phyloP scores from a whole-genome alignment of 2,329 filamentous ascomycete genomes.

The Talaromyces verruculosus region DNA sequence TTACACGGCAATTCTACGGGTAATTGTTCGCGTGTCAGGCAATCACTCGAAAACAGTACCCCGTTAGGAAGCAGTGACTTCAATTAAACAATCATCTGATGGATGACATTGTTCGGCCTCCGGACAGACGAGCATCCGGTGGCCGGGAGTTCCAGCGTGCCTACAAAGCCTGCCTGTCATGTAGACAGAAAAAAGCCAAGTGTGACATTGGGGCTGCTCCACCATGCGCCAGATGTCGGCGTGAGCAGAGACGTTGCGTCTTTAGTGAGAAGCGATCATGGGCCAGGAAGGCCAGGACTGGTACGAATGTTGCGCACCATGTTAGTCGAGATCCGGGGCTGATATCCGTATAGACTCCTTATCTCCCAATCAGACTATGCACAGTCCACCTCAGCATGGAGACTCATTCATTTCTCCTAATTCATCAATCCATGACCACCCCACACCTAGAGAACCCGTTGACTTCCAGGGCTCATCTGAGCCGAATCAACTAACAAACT shows the following conservation, averaged over 20 bases:
- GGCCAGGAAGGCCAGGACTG: constrained; percentile 40
- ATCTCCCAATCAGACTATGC: constrained; percentile 10
- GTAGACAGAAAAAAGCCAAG: constrained; percentile 54
- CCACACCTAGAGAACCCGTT: neutral
- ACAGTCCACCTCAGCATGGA: constrained; percentile 21
- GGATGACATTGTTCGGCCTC: constrained; percentile 19
- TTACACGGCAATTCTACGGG: constrained; percentile 14
- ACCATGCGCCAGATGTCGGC: constrained; percentile 51
- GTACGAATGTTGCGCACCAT: constrained; percentile 18
- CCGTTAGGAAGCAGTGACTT: neutral
- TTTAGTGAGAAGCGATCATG: constrained; percentile 47
- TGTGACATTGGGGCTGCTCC: constrained; percentile 48
- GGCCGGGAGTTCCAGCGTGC: constrained; percentile 44
- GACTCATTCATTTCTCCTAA: neutral
- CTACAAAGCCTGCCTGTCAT: constrained; percentile 57
- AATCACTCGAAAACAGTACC: neutral
- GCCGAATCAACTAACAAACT: constrained; percentile 30
- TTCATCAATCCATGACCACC: neutral
- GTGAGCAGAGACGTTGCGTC: constrained; percentile 53
- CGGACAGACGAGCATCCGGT: constrained; percentile 18
- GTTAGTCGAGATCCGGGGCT: neutral
- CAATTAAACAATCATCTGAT: neutral
- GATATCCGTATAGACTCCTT: constrained; percentile 2
- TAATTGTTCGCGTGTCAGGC: neutral
- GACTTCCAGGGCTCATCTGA: constrained; percentile 20